Evolutionary conservation across 2,329 filamentous ascomycete genomes (phyloP).

Genomic region (Bimuria novae-zelandiae): DNA sequence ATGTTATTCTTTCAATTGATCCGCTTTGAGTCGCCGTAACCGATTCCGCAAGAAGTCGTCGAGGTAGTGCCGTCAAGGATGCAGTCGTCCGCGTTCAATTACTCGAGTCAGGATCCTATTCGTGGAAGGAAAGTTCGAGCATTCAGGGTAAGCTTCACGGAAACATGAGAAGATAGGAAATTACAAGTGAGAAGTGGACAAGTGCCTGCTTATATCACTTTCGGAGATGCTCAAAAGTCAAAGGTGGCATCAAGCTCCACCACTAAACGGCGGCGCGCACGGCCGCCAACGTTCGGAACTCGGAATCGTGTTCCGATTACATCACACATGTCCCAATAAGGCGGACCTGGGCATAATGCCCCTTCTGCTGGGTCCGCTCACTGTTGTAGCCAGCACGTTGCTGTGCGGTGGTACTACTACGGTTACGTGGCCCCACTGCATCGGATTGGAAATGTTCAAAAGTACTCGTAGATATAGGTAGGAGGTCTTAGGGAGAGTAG

Average conservation of each 20-base stretch:
- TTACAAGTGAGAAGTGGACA: neutral
- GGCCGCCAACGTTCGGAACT: slow-evolving; percentile 17
- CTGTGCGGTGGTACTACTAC: neutral
- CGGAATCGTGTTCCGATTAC: slow-evolving; percentile 13
- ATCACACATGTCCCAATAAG: no score
- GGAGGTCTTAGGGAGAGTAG: slow-evolving; percentile 10
- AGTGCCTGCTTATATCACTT: slow-evolving; percentile 12
- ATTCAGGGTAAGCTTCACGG: neutral
- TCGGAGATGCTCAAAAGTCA: slow-evolving; percentile 19
- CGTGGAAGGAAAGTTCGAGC: no score
- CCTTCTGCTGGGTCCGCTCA: no score
- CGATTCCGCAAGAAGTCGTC: no score
- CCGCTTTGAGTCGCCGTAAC: no score
- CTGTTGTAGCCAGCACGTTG: no score
- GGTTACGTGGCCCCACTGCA: neutral
- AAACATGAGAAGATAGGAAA: neutral
- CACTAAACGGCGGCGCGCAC: slow-evolving; percentile 31
- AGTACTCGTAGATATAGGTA: slow-evolving; percentile 5
- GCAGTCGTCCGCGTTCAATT: no score
- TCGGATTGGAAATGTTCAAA: slow-evolving; percentile 1
- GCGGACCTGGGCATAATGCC: no score
- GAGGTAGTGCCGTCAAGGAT: no score
- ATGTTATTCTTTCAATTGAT: slow-evolving; percentile 21
- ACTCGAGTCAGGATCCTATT: no score
- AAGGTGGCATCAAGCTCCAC: slow-evolving; percentile 40